These are phyloP conservation scores for Aphanomyces stellatus DNA, from an alignment of 352 stramenopile genomes.

Conservation along the genomic window DNA sequence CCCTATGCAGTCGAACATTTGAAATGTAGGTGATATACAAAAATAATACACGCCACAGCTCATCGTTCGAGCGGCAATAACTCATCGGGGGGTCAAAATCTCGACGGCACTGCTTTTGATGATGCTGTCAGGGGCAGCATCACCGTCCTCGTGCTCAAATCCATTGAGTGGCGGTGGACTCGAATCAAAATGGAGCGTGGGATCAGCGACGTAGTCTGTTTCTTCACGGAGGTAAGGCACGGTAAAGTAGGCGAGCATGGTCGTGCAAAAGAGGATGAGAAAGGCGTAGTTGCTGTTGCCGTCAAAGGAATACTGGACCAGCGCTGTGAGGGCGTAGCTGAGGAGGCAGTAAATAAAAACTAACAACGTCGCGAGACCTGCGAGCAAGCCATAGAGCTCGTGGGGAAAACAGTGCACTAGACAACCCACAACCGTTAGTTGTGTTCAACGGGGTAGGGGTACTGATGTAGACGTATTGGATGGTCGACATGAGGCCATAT, in stretches of 20 bases:
- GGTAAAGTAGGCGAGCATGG: background rate
- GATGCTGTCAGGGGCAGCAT: too few species aligned
- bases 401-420: conserved; percentile 16
- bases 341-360: conserved; percentile 9
- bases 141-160: too few species aligned
- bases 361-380: background rate
- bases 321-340: conserved; percentile 3
- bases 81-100: too few species aligned
- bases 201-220: too few species aligned
- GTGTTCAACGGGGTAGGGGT: background rate
- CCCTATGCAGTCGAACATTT: too few species aligned
- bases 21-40: too few species aligned
- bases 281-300: conserved; percentile 17
- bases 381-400: conserved; percentile 13
- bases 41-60: too few species aligned
- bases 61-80: too few species aligned
- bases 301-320: conserved; percentile 9
- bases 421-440: background rate
- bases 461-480: conserved; percentile 20
- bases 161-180: too few species aligned
- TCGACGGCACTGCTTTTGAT: too few species aligned
- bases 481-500: background rate
- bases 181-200: too few species aligned
- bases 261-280: background rate
- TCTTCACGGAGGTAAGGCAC: background rate